phyloP scores from a whole-genome alignment of 2,329 filamentous ascomycete species.

The Acrocalymma vagum region DNA sequence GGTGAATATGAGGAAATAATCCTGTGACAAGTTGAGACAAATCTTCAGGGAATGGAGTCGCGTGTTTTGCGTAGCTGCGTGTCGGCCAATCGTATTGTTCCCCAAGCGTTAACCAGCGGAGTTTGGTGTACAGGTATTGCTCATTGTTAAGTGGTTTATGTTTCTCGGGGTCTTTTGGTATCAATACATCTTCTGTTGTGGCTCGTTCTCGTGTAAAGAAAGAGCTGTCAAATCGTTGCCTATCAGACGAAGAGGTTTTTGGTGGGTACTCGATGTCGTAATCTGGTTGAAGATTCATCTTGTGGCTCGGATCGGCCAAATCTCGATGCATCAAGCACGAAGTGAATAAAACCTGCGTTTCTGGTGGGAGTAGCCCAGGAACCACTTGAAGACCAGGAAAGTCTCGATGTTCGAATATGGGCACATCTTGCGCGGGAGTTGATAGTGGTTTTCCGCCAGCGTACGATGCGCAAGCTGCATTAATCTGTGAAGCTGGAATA shows the following conservation, averaged over 20 bases:
- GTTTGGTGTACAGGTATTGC: slow-evolving; percentile 78
- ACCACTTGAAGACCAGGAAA: slow-evolving; percentile 73
- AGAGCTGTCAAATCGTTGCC: slow-evolving; percentile 33
- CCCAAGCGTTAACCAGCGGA: slow-evolving; percentile 94
- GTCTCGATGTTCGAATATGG: slow-evolving; percentile 45
- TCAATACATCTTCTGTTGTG: slow-evolving; percentile 28
- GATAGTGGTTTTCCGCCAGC: slow-evolving; percentile 34
- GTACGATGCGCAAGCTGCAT: slow-evolving; percentile 41
- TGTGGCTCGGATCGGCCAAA: slow-evolving; percentile 75
- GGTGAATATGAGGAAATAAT: slow-evolving; percentile 80
- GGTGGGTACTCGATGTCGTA: slow-evolving; percentile 72
- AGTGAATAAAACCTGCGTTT: slow-evolving; percentile 75
- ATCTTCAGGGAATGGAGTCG: slow-evolving; percentile 79
- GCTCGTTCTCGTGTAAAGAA: slow-evolving; percentile 45
- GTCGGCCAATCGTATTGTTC: slow-evolving; percentile 97
- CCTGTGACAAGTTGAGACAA: slow-evolving; percentile 72
- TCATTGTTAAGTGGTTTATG: slow-evolving; percentile 78
- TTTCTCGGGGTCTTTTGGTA: slow-evolving; percentile 72
- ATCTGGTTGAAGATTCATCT: slow-evolving; percentile 88
- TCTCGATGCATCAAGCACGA: slow-evolving; percentile 80
- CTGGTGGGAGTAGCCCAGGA: slow-evolving; percentile 76
- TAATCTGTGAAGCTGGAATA: slow-evolving; percentile 37
- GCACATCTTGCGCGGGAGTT: slow-evolving; percentile 29
- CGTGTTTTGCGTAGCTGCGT: slow-evolving; percentile 77
- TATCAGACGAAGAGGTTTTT: slow-evolving; percentile 46